A percentile compares a stretch with the other conserved stretches of the same genome.
Conservation (phyloP, 805 yeast genomes). For the Saturnispora hagleri region DNA sequence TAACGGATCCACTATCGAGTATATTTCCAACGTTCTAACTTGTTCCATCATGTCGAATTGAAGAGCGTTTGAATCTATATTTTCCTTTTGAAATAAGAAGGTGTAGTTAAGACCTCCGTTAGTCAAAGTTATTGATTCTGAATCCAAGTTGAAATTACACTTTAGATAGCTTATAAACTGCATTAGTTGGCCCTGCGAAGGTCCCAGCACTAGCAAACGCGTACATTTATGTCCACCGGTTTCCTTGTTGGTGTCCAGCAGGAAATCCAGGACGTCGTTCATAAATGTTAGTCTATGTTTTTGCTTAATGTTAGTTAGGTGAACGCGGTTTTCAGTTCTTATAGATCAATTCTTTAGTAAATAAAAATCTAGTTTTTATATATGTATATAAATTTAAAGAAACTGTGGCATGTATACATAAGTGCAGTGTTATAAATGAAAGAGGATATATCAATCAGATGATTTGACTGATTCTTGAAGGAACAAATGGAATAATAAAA, state of each 20-base stretch:
- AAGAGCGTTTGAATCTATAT: not conserved
- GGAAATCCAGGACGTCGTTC: not conserved
- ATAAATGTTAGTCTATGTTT: not conserved
- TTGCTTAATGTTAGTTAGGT: not conserved
- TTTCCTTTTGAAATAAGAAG: not conserved
- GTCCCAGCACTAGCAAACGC: not conserved
- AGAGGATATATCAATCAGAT: not conserved
- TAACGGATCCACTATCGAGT: conserved; percentile 2
- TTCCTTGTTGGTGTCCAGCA: not conserved
- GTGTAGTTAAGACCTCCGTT: conserved; percentile 7
- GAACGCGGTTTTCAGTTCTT: not conserved
- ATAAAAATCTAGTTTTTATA: not conserved
- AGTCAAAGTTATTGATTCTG: not conserved
- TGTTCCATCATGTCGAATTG: not conserved
- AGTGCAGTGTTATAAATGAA: not conserved
- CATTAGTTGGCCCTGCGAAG: not conserved
- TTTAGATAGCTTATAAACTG: conserved; percentile 1
- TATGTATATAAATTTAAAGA: not conserved
- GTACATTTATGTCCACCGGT: not conserved
- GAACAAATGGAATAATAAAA: not conserved
- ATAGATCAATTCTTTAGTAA: not conserved
- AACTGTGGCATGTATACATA: not conserved
- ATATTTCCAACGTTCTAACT: conserved; percentile 1
- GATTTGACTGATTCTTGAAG: not conserved
- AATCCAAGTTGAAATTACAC: not conserved